Evolutionary conservation across 2,329 filamentous ascomycete species (phyloP), one percentile per base, ranked within the genome.

Genomic region (Botryosphaeria dothidea): DNA sequence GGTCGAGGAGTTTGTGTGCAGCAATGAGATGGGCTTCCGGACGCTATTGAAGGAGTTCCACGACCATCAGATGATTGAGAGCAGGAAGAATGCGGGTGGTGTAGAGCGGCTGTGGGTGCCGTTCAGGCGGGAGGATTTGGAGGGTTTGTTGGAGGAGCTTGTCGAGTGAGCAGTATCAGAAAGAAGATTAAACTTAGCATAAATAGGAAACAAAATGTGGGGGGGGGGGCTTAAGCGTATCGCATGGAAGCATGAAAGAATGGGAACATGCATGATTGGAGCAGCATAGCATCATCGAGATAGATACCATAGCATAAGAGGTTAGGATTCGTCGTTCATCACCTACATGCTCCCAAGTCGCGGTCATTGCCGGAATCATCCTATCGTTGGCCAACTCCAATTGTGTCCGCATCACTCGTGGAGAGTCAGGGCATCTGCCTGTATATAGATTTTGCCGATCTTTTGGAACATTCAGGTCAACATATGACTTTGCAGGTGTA

Each of bases 11-110:
- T 98, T 99, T 77, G 95, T 99, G 57, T 97, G 94, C 76, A 95
- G 92, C 71, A 97, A 91, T 66, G 95, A 98, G 80, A 93, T 98
- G 86, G 93, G 92, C 67, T 98, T 98, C 80, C 86, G 95, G 67
- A 97, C 93, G 27, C 77, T 99, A 74, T 79, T 99, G 68, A 98
- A 98, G 80, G 95, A 99, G 85, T 95, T 99, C 77, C 92, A 97
- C 75, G 95, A 99, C 73, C 95, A 99, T 81, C 92, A 97, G 74
- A 98, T 99, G 88, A 91, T 99, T 68, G 92, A 92, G 64, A 96
- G 91, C 67, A 87, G 89, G 67, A 94, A 94, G 74, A 94, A 99
- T 76, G 85, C 86, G 0, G 82, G 93, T 65, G 95, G 95, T 3
- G 93, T 90, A 2, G 95, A 98, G 75, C 81, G 95, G 61, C 78